Evolutionary conservation across 2,329 filamentous ascomycete species (phyloP), one percentile per base, ranked within the genome.

Genomic region (Clarireedia hainanense): DNA sequence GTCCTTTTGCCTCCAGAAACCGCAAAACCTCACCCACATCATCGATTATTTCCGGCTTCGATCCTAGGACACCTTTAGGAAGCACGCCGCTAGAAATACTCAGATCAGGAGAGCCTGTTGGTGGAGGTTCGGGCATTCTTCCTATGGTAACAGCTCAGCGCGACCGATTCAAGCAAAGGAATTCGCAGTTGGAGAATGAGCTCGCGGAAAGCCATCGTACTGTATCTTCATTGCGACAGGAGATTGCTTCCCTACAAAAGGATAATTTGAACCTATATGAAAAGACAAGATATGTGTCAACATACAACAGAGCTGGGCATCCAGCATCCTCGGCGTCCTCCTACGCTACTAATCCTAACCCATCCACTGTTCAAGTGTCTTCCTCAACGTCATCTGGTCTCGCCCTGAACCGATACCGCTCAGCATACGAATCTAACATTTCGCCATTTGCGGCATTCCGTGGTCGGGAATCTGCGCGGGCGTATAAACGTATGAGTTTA

Each of bases 141-240:
- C 95, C 94, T 36, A 99, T 99, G 95, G 88, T 99, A 52, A 96
- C 94, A 36, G 94, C 95, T 1, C 95, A 99, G 73, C 86, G 94
- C 59, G 94, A 99, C 73, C 89, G 94, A 51, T 99, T 97, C 81
- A 97, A 96, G 78, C 90, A 95, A 76, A 89, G 91, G 68, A 97
- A 96, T 62, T 76, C 84, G 0, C 88, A 99, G 69, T 81, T 99
- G 23, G 94, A 97, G 73, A 83, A 88, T 58, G 92, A 97, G 67
- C 77, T 97, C 9, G 90, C 91, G 5, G 91, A 95, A 62, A 81
- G 82, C 36, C 90, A 97, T 71, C 80, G 83, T 47, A 88, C 82
- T 0, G 84, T 96, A 23, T 92, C 91, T 20, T 87, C 91, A 37
- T 77, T 99, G 47, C 84, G 94, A 45, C 89, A 95, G 65, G 94